A percentile compares a stretch with the other conserved stretches of the same genome.
phyloP scores from a whole-genome alignment of 495 filamentous ascomycete species.

The Xylaria intraflava region DNA sequence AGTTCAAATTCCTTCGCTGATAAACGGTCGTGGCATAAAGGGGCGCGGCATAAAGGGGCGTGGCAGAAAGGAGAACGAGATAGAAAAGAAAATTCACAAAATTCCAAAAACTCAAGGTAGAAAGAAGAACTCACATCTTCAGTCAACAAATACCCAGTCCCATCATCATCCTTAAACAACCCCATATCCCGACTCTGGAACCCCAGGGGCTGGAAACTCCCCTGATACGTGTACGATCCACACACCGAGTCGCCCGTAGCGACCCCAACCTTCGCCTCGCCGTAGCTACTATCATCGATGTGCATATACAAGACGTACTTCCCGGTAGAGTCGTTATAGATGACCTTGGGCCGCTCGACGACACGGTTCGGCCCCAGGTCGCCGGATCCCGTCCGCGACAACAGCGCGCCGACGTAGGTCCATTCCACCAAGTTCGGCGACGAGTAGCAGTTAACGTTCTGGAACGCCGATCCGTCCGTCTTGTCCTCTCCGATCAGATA shows the following conservation, averaged over 20 bases:
- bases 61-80: too few relatives aligned
- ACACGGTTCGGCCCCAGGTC: conserved; percentile 57
- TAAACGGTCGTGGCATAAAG: not conserved
- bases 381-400: conserved; percentile 43
- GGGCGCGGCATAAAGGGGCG: too few relatives aligned
- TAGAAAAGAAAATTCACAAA: too few relatives aligned
- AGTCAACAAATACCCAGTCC: conserved; percentile 53
- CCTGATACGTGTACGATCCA: conserved; percentile 43
- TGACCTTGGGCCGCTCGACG: conserved; percentile 60
- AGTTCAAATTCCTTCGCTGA: not conserved
- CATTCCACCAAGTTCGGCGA: conserved; percentile 56
- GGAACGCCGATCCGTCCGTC: conserved; percentile 48
- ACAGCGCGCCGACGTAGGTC: conserved; percentile 50
- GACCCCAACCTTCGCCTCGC: conserved; percentile 58
- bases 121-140: conserved; percentile 40
- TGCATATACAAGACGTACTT: conserved; percentile 61
- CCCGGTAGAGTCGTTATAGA: conserved; percentile 48
- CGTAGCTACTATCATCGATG: conserved; percentile 56
- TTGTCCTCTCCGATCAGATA: conserved; percentile 66
- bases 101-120: too few relatives aligned
- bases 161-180: conserved; percentile 55
- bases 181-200: conserved; percentile 56
- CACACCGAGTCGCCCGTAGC: conserved; percentile 53
- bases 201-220: conserved; percentile 42
- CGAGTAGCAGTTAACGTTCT: conserved; percentile 54